Evolutionary conservation across 2,329 filamentous ascomycete genomes (phyloP), one percentile per base, ranked within the genome.

Genomic region (Falciphora oryzae): DNA sequence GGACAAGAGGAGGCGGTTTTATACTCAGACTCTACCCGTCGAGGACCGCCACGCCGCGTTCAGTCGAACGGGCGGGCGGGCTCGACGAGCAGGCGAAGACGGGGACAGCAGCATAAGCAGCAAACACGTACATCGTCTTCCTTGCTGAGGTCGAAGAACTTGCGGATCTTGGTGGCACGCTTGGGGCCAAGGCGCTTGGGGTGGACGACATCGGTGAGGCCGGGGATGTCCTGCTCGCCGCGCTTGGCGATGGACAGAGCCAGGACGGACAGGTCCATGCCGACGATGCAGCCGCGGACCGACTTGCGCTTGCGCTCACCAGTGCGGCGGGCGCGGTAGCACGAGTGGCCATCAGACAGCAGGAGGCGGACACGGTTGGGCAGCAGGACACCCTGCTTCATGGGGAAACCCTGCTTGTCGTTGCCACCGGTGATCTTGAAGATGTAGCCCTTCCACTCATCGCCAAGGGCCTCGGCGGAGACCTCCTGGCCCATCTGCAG

Each of bases 371-470:
- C 95, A 95, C 95, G 95, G 81, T 92, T 95, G 76, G 95, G 93
- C 82, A 96, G 91, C 88, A 99, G 94, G 81, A 96, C 91, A 87
- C 95, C 95, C 90, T 99, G 96, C 93, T 99, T 99, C 95, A 99
- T 99, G 75, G 95, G 95, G 89, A 99, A 99, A 86, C 95, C 95
- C 88, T 99, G 96, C 92, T 99, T 99, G 91, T 99, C 95, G 91
- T 99, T 99, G 80, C 96, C 95, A 78, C 95, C 96, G 76, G 95
- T 99, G 86, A 99, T 98, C 80, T 89, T 90, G 90, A 99, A 93
- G 85, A 99, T 89, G 87, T 99, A 99, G 82, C 95, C 95, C 88
- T 97, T 97, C 91, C 96, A 99, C 85, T 99, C 95, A 79, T 98
- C 93, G 78, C 95, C 95, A 77, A 99, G 87, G 79, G 89, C 90